These are phyloP conservation scores for Mycena vulgaris DNA, from an alignment of 768 basidiomycete species.

Conservation along the genomic window DNA sequence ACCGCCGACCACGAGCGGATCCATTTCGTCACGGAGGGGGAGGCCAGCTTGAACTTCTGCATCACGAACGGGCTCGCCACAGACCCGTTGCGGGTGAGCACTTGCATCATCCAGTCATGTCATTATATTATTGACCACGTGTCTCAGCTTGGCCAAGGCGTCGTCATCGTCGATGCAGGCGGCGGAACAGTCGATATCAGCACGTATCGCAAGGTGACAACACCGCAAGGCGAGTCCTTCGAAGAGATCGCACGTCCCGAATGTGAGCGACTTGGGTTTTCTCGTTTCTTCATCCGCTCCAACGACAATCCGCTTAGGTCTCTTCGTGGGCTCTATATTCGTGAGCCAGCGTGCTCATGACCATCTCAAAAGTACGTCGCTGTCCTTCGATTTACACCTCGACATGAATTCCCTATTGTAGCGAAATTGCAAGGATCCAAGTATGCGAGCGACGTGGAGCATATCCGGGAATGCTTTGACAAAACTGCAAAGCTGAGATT, in stretches of 20 bases:
- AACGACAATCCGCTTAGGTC: conserved; percentile 48
- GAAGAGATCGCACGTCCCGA: conserved; percentile 65
- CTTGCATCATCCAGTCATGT: conserved; percentile 12
- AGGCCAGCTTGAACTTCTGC: conserved; percentile 74
- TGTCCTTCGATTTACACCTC: not conserved
- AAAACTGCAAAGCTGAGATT: conserved; percentile 64
- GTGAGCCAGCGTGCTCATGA: conserved; percentile 60
- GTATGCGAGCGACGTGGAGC: conserved; percentile 58
- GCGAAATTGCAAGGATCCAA: conserved; percentile 58
- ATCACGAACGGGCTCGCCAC: conserved; percentile 61
- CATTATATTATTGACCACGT: not conserved
- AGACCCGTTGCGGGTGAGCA: conserved; percentile 51
- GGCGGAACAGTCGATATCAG: conserved; percentile 76
- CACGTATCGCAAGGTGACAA: conserved; percentile 61
- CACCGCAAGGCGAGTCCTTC: conserved; percentile 47
- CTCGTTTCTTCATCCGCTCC: not conserved
- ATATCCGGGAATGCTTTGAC: conserved; percentile 62
- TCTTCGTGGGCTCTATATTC: conserved; percentile 66
- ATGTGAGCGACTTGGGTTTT: conserved; percentile 48
- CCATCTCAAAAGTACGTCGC: conserved; percentile 55
- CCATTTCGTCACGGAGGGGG: conserved; percentile 75
- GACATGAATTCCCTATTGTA: conserved; percentile 35
- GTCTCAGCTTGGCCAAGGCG: conserved; percentile 51
- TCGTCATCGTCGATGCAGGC: conserved; percentile 74
- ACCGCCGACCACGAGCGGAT: conserved; percentile 58